Evolutionary conservation across 1,284 basidiomycete genomes (phyloP).

Genomic region (Boletus hoseneyae): DNA sequence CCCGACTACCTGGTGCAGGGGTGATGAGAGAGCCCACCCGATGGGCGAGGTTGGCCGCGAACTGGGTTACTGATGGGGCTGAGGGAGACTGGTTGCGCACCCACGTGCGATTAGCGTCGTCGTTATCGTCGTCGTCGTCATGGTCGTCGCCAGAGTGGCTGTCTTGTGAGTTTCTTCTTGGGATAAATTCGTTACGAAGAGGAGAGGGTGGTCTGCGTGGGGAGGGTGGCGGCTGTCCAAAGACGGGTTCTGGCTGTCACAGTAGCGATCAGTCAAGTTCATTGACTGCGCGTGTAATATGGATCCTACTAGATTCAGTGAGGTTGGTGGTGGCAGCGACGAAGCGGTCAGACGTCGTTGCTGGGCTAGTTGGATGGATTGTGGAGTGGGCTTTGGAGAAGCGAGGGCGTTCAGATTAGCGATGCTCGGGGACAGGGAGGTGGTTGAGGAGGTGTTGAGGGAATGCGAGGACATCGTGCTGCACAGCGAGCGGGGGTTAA

Average conservation of each 20-base stretch:
- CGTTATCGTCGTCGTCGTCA: slow-evolving; percentile 44
- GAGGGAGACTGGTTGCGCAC: slow-evolving; percentile 45
- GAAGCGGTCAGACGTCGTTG: slow-evolving; percentile 27
- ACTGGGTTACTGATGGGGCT: slow-evolving; percentile 64
- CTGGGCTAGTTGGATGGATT: slow-evolving; percentile 19
- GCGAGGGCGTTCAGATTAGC: slow-evolving; percentile 33
- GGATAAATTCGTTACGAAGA: slow-evolving; percentile 50
- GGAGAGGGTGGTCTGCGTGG: slow-evolving; percentile 59
- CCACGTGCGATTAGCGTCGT: slow-evolving; percentile 42
- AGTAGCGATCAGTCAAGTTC: slow-evolving; percentile 13
- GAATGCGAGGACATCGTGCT: slow-evolving; percentile 29
- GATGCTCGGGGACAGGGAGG: slow-evolving; percentile 33
- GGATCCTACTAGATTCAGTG: slow-evolving; percentile 26
- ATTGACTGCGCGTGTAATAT: background rate
- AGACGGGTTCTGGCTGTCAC: slow-evolving; percentile 33
- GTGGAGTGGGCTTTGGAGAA: slow-evolving; percentile 24
- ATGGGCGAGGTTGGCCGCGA: slow-evolving; percentile 68
- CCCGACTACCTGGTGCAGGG: slow-evolving; percentile 39
- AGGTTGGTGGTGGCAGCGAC: slow-evolving; percentile 27
- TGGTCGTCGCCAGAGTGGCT: slow-evolving; percentile 48
- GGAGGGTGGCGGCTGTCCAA: slow-evolving; percentile 28
- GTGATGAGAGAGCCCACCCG: slow-evolving; percentile 63
- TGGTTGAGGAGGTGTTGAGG: slow-evolving; percentile 32
- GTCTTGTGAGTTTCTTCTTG: slow-evolving; percentile 47
- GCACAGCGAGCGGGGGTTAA: slow-evolving; percentile 13